Base-by-base conservation (phyloP, 139 green algal species). In the Coelastrella sp. region DNA sequence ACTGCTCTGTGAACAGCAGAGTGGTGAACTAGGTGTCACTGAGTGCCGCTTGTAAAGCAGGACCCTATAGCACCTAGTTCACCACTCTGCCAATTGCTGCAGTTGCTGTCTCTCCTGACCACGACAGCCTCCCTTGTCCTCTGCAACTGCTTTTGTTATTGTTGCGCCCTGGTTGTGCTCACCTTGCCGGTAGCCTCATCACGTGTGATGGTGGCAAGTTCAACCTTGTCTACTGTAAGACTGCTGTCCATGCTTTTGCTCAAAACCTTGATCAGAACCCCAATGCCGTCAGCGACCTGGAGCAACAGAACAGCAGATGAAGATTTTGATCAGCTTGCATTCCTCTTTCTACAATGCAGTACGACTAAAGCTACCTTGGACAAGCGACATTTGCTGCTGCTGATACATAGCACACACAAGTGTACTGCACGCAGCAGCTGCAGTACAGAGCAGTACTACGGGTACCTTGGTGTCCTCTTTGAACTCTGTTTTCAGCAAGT, bases 201-300 rank as follows among this genome's bases (percentile, higher is more conserved):
- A 0, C 92, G 91, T 8, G 91, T 94, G 22, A 99, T 65, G 27
- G 97, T 98, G n/a, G 96, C 91, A 58, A 99, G 91, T 94, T 99
- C 98, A 87, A 99, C 93, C 94, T 99, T 99, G 59, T 99, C 98
- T 0, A 95, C 75, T 19, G 94, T 94, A 9, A 99, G 94, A 7
- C 95, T 97, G 14, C 97, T 98, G 94, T 99, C 98, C 98, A 99
- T 99, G 20, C 95, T 98, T 93, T 99, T 99, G 92, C 91, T 94
- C 91, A 99, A 93, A 58, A 99, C 97, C 94, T 99, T 98, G 91
- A 99, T 95, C 14, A 97, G 91, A 75, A 99, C 93, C 15, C 76
- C 87, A 58, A 92, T 90, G n/a, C 76, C 91, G 8, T 61, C 85
- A 84, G 73, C 58, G 10, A 88, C 83, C 83, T 88, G 83, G 65